Evolutionary conservation across 73 alveolate species (phyloP).

Genomic region (Paramecium tetraurelia): DNA sequence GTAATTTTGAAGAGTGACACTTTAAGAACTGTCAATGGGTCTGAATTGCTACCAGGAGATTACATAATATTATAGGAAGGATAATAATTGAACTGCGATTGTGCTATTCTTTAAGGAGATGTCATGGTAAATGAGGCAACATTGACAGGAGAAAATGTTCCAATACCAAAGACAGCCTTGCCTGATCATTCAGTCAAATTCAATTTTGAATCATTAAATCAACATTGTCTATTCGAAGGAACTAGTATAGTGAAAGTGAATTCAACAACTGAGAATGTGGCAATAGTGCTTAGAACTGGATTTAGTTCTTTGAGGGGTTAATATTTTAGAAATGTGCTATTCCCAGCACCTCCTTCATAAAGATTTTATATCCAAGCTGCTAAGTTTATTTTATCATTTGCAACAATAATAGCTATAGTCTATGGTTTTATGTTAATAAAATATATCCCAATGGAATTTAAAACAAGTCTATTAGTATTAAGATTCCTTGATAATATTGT

Average conservation of each 20-base stretch:
- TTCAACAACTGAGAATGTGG: conserved; percentile 27
- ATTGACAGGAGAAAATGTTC: conserved; percentile 96
- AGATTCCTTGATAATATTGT: conserved; percentile 44
- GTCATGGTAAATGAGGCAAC: conserved; percentile 90
- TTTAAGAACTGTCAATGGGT: neutral
- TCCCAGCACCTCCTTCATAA: conserved; percentile 53
- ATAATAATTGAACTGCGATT: conserved; percentile 83
- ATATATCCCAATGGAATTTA: conserved; percentile 30
- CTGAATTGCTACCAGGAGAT: conserved; percentile 96
- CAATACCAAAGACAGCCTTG: conserved; percentile 78
- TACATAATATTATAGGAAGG: conserved; percentile 82
- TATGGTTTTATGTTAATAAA: conserved; percentile 22
- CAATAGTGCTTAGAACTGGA: conserved; percentile 71
- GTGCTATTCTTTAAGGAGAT: conserved; percentile 79
- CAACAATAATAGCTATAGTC: neutral
- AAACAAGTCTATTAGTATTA: neutral
- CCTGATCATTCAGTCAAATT: conserved; percentile 57
- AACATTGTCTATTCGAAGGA: conserved; percentile 58
- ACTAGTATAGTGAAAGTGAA: conserved; percentile 32
- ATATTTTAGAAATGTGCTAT: conserved; percentile 73
- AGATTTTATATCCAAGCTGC: neutral
- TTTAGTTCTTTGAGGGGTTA: conserved; percentile 73
- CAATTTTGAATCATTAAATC: neutral
- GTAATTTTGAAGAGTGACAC: neutral
- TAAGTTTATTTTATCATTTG: neutral